Conservation (phyloP, 495 filamentous ascomycete genomes). For the Aspergillus heteromorphus region DNA sequence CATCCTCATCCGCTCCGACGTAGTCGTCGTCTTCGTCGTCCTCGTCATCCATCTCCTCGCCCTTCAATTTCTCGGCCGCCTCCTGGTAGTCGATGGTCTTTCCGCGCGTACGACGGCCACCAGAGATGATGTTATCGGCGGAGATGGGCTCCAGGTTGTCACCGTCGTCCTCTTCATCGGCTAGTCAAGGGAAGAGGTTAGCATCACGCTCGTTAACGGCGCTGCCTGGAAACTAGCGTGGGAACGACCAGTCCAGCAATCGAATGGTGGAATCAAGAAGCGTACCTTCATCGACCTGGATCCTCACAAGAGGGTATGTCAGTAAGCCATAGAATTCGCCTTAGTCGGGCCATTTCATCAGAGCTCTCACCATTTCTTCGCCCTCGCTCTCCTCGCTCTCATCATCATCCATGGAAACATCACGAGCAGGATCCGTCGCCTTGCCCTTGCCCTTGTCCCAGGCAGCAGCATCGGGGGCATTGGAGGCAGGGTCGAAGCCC, state of each 20-base stretch:
- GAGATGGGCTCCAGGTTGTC: slow-evolving; percentile 91
- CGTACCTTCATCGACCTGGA: slow-evolving; percentile 35
- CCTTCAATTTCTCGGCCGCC: slow-evolving; percentile 54
- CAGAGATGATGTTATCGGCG: slow-evolving; percentile 72
- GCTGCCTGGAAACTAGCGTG: neutral
- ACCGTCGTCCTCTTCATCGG: slow-evolving; percentile 61
- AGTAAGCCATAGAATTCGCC: neutral
- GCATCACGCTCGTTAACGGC: neutral
- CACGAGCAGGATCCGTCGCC: slow-evolving; percentile 46
- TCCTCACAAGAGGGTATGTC: slow-evolving; percentile 3
- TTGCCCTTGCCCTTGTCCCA: slow-evolving; percentile 57
- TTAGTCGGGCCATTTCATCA: neutral
- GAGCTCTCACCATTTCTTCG: slow-evolving; percentile 53
- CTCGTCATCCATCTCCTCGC: slow-evolving; percentile 65
- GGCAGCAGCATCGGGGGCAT: slow-evolving; percentile 33
- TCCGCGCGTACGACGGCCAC: slow-evolving; percentile 79
- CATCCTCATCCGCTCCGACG: slow-evolving; percentile 25
- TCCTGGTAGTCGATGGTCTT: slow-evolving; percentile 77
- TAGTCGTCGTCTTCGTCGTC: slow-evolving; percentile 56
- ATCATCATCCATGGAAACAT: slow-evolving; percentile 59
- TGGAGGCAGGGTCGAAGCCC: slow-evolving; percentile 27
- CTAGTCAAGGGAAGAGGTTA: slow-evolving; percentile 7
- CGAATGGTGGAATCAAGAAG: neutral
- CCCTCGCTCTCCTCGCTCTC: slow-evolving; percentile 62
- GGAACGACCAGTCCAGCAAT: neutral